phyloP scores from a whole-genome alignment of 257 asterid species.

The Forsythia viridissima region DNA sequence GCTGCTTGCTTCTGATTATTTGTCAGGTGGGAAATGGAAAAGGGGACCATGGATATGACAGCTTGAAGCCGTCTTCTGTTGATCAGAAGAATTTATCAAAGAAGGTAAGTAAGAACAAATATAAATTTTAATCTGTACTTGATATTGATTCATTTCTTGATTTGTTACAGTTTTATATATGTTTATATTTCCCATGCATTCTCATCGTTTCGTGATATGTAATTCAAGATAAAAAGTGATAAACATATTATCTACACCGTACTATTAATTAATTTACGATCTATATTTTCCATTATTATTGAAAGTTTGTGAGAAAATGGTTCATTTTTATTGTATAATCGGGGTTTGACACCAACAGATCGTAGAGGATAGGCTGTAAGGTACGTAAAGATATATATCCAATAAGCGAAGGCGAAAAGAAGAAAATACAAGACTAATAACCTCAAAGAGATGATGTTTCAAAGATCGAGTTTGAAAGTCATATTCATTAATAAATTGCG shows the following conservation, averaged over 20 bases:
- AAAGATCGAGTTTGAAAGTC: not conserved
- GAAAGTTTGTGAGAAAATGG: not conserved
- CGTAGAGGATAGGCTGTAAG: not conserved
- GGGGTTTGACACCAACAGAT: too few species aligned
- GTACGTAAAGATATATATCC: not conserved
- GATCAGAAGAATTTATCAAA: conserved; percentile 30
- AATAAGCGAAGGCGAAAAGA: not conserved
- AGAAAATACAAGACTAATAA: not conserved
- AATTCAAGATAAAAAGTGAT: not conserved
- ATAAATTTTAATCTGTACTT: not conserved
- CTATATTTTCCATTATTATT: not conserved
- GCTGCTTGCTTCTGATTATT: not conserved
- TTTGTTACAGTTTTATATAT: not conserved
- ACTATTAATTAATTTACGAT: too few species aligned
- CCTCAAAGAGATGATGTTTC: not conserved
- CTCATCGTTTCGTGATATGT: not conserved
- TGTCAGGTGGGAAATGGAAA: conserved; percentile 46
- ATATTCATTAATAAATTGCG: not conserved
- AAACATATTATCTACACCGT: too few species aligned
- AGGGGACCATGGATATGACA: conserved; percentile 26
- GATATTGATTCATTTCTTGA: not conserved
- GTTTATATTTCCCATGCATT: not conserved
- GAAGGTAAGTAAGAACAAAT: conserved; percentile 29
- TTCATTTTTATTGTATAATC: too few species aligned
- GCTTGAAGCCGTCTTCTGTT: conserved; percentile 24